phyloP scores from a whole-genome alignment of 177 flowering plant genomes.

The Tripterygium wilfordii region DNA sequence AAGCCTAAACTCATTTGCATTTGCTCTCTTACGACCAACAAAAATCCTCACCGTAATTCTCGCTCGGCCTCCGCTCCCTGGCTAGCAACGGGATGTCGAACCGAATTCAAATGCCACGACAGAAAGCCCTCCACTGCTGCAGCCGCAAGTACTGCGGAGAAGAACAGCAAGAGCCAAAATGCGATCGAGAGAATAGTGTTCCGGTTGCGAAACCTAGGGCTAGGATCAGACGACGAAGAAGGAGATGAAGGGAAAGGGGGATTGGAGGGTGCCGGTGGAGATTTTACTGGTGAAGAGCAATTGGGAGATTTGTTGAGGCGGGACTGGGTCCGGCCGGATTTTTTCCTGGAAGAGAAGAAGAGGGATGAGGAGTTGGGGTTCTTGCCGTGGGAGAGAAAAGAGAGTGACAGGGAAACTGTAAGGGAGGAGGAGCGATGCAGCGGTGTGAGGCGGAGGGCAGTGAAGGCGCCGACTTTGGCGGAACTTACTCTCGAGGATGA shows the following conservation, averaged over 20 bases:
- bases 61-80: too few species aligned
- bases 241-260: conserved; percentile 26
- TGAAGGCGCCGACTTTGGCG: conserved; percentile 73
- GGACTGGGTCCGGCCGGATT: conserved; percentile 86
- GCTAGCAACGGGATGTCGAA: too few species aligned
- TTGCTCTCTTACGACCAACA: too few species aligned
- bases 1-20: too few species aligned
- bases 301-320: conserved; percentile 75
- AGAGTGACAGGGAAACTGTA: conserved; percentile 26
- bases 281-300: conserved; percentile 52
- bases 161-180: conserved; percentile 24
- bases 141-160: too few species aligned
- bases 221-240: conserved; percentile 61
- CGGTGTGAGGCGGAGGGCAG: conserved; percentile 32
- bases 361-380: conserved; percentile 23
- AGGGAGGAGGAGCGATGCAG: conserved; percentile 13
- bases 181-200: conserved; percentile 77
- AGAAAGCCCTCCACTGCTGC: too few species aligned
- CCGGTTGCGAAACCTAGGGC: conserved; percentile 64
- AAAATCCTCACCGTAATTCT: too few species aligned
- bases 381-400: conserved; percentile 84
- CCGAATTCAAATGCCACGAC: too few species aligned
- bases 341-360: too few species aligned
- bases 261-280: conserved; percentile 34
- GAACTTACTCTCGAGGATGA: conserved; percentile 80